Conservation (phyloP, 306 rosid genomes). For the Biancaea sappan region DNA sequence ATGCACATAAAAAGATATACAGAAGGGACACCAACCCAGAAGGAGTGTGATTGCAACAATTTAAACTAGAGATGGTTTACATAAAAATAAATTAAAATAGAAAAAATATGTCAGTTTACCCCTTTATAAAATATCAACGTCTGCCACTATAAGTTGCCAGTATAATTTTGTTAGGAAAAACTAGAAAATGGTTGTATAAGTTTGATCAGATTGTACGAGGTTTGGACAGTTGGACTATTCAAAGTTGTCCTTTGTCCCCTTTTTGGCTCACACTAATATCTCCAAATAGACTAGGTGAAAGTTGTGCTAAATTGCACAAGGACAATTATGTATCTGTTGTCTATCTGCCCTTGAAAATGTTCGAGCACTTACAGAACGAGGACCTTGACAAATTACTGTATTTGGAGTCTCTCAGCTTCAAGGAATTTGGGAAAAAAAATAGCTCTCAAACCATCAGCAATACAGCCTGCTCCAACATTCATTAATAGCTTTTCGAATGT, state of each 20-base stretch:
- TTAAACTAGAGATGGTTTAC: background rate
- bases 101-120: too few species aligned
- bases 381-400: conserved; percentile 18
- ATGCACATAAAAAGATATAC: too few species aligned
- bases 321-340: background rate
- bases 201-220: background rate
- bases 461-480: conserved; percentile 66
- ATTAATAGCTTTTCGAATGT: conserved; percentile 48
- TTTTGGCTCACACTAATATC: conserved; percentile 16
- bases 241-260: conserved; percentile 9
- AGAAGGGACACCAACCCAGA: too few species aligned
- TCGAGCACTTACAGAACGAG: conserved; percentile 1
- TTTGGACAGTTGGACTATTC: background rate
- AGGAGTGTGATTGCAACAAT: background rate
- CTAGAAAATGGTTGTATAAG: background rate
- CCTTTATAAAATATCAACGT: background rate
- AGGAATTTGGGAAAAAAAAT: conserved; percentile 9
- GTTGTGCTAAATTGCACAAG: background rate
- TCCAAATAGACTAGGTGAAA: conserved; percentile 3
- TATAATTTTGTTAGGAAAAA: too few species aligned
- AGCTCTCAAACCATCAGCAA: conserved; percentile 43
- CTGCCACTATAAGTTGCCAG: conserved; percentile 23
- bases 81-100: conserved; percentile 23
- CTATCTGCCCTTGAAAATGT: conserved; percentile 19
- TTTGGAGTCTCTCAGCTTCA: conserved; percentile 12